phyloP scores from a whole-genome alignment of 2,329 filamentous ascomycete species.

The Neofusicoccum parvum region DNA sequence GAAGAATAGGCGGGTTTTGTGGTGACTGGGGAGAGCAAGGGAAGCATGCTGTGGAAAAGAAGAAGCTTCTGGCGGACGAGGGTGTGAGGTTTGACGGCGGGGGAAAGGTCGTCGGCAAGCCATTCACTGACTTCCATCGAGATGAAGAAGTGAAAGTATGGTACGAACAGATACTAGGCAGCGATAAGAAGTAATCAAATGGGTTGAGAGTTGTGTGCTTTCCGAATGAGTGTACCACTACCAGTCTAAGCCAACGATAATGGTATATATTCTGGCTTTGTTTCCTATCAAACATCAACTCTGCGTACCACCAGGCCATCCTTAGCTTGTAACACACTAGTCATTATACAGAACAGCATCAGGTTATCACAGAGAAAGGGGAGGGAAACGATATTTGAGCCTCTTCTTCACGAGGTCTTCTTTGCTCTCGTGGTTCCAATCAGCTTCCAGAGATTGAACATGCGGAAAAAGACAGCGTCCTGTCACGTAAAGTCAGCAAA shows the following conservation, averaged over 20 bases:
- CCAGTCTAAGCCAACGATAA: too few species aligned
- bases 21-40: constrained; percentile 53
- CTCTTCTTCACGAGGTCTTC: constrained; percentile 27
- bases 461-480: constrained; percentile 51
- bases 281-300: too few species aligned
- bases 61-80: constrained; percentile 44
- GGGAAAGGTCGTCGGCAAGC: constrained; percentile 45
- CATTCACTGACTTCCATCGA: constrained; percentile 13
- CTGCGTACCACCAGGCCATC: too few species aligned
- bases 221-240: too few species aligned
- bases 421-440: constrained; percentile 37
- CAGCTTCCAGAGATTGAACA: constrained; percentile 55
- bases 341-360: too few species aligned
- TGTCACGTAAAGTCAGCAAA: constrained; percentile 25
- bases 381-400: too few species aligned
- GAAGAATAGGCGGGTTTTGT: constrained; percentile 47
- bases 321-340: too few species aligned
- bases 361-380: too few species aligned
- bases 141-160: background rate
- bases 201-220: too few species aligned
- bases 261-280: too few species aligned
- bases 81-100: constrained; percentile 49
- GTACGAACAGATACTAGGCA: background rate
- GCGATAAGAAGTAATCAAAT: background rate
- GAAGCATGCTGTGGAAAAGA: constrained; percentile 45